Evolutionary conservation across 2,329 filamentous ascomycete species (phyloP).

Genomic region (Penicillium vulpinum): DNA sequence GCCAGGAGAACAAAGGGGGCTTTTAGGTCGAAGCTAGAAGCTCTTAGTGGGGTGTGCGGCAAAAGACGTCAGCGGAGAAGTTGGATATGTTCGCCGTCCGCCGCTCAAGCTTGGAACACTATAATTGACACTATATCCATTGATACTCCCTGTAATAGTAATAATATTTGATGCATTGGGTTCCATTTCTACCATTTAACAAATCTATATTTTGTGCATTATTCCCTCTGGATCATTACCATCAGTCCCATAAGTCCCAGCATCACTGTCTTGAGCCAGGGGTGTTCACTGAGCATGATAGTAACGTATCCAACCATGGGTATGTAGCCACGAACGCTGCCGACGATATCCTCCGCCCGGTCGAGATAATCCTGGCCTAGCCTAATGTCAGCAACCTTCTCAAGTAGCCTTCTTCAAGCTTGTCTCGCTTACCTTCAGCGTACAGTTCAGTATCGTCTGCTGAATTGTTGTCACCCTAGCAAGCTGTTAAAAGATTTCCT

Average conservation of each 20-base stretch:
- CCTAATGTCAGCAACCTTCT: background rate
- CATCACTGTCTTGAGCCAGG: slow-evolving; percentile 95
- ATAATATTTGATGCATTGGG: background rate
- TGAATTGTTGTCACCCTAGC: slow-evolving; percentile 81
- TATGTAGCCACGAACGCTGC: slow-evolving; percentile 86
- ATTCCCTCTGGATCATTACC: slow-evolving; percentile 91
- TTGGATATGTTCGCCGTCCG: background rate
- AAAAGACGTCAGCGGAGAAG: slow-evolving; percentile 23
- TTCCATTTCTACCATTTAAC: background rate
- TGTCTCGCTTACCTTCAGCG: slow-evolving; percentile 47
- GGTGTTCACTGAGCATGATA: slow-evolving; percentile 90
- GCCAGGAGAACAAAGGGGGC: background rate
- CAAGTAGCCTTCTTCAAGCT: background rate
- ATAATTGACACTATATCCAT: background rate
- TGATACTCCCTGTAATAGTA: no score
- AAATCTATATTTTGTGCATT: slow-evolving; percentile 21
- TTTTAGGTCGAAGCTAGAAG: slow-evolving; percentile 13
- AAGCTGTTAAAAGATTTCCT: background rate
- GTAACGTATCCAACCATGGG: slow-evolving; percentile 97
- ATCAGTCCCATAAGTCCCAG: slow-evolving; percentile 91
- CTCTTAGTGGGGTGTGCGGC: slow-evolving; percentile 13
- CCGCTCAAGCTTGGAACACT: background rate
- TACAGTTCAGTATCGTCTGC: slow-evolving; percentile 81
- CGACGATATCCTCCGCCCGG: slow-evolving; percentile 81
- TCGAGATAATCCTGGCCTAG: slow-evolving; percentile 82